Conservation (phyloP, 2,329 filamentous ascomycete species). For the Nemania abortiva region DNA sequence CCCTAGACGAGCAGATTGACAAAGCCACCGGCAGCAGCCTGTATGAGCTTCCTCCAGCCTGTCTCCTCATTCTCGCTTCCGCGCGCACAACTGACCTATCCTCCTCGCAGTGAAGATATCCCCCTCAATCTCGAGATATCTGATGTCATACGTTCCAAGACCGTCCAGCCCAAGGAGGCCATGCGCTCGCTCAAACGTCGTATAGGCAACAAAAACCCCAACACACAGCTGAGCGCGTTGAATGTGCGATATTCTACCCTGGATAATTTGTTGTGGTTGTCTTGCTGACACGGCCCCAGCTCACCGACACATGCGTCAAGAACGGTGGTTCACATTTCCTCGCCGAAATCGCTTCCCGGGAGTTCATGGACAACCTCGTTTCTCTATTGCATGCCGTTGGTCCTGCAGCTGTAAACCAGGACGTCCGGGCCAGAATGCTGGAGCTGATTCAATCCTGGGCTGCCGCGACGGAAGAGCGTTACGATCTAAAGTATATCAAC, state of each 20-base stretch:
- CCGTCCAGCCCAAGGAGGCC: constrained; percentile 95
- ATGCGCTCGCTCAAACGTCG: constrained; percentile 96
- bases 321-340: constrained; percentile 97
- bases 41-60: constrained; percentile 63
- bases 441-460: constrained; percentile 96
- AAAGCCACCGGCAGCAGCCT: constrained; percentile 94
- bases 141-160: constrained; percentile 96
- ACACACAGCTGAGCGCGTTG: constrained; percentile 93
- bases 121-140: constrained; percentile 98
- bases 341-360: constrained; percentile 91
- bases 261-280: constrained; percentile 38
- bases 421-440: constrained; percentile 90
- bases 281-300: constrained; percentile 58
- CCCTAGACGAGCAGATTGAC: constrained; percentile 97
- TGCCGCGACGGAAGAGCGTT: constrained; percentile 84
- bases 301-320: constrained; percentile 98
- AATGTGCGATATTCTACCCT: constrained; percentile 68
- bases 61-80: constrained; percentile 8
- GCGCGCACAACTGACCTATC: constrained; percentile 13
- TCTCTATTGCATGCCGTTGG: constrained; percentile 88
- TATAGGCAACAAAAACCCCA: constrained; percentile 97
- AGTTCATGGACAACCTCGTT: constrained; percentile 97
- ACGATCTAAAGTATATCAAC: constrained; percentile 85
- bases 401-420: constrained; percentile 78
- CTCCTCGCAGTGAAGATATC: constrained; percentile 83